These are phyloP conservation scores for Adansonia digitata DNA, from an alignment of 345 rosid species.

Conservation along the genomic window DNA sequence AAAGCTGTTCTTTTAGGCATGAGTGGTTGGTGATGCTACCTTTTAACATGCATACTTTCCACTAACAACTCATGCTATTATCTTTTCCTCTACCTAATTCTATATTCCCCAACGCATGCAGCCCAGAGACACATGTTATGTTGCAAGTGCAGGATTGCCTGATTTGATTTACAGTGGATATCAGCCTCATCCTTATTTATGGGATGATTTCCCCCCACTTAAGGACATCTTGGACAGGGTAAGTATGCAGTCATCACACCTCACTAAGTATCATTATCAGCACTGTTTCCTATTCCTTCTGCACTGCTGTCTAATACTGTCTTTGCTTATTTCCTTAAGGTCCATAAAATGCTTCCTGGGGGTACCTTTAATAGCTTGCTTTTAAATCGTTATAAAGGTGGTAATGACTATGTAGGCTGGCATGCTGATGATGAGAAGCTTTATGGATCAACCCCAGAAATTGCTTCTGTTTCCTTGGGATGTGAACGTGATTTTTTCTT, in stretches of 20 bases:
- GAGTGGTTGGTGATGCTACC: neutral
- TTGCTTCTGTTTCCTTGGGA: conserved; percentile 83
- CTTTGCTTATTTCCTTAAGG: conserved; percentile 38
- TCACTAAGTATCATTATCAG: neutral
- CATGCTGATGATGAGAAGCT: conserved; percentile 86
- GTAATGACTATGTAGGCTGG: conserved; percentile 77
- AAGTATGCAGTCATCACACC: conserved; percentile 12
- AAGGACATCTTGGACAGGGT: conserved; percentile 66
- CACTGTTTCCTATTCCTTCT: neutral
- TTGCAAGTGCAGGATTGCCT: conserved; percentile 63
- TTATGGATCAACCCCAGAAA: conserved; percentile 66
- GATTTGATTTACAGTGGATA: conserved; percentile 65
- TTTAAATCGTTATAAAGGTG: conserved; percentile 70
- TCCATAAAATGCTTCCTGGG: conserved; percentile 63
- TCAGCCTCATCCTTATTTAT: conserved; percentile 55
- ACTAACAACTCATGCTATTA: neutral
- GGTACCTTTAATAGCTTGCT: conserved; percentile 83
- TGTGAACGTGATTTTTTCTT: conserved; percentile 81
- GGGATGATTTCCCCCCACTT: conserved; percentile 88
- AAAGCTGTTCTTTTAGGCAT: neutral
- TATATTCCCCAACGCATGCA: conserved; percentile 28
- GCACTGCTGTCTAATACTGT: neutral
- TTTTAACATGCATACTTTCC: neutral
- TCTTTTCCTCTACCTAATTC: neutral
- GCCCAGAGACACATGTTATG: conserved; percentile 83